phyloP scores from a whole-genome alignment of 192 early-diverging fungal species.

The Phycomyces nitens region DNA sequence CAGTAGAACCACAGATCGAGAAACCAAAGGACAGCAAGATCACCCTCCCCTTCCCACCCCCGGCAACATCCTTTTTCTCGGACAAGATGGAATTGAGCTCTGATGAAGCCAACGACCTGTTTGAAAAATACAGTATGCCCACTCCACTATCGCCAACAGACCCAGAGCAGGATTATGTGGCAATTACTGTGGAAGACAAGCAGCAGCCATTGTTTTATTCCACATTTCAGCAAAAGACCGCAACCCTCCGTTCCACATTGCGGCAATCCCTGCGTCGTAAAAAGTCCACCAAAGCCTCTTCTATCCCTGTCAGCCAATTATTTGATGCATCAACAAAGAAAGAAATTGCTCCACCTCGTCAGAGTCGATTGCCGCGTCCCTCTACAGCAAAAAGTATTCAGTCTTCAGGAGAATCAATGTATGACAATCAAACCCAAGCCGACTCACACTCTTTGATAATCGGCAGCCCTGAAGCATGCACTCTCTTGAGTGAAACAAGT shows the following conservation, averaged over 20 bases:
- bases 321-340: not conserved
- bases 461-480: not conserved
- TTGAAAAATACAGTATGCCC: conserved; percentile 9
- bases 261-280: conserved; percentile 22
- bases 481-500: not conserved
- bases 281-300: not conserved
- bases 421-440: not conserved
- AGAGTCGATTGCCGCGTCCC: not conserved
- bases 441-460: not conserved
- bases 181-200: conserved; percentile 12
- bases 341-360: not conserved
- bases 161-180: not conserved
- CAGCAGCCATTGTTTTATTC: conserved; percentile 5
- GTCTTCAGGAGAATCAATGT: not conserved
- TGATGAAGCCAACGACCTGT: conserved; percentile 15
- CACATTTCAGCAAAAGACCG: conserved; percentile 21
- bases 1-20: not conserved
- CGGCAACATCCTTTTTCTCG: conserved; percentile 28
- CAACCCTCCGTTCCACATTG: conserved; percentile 15
- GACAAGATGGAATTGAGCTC: conserved; percentile 25
- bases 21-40: conserved; percentile 14
- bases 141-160: not conserved
- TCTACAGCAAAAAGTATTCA: not conserved
- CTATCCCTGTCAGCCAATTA: conserved; percentile 1
- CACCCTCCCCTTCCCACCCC: conserved; percentile 22